Evolutionary conservation across 2,329 filamentous ascomycete species (phyloP), one percentile per base, ranked within the genome.

Genomic region (Lachnellula cervina): DNA sequence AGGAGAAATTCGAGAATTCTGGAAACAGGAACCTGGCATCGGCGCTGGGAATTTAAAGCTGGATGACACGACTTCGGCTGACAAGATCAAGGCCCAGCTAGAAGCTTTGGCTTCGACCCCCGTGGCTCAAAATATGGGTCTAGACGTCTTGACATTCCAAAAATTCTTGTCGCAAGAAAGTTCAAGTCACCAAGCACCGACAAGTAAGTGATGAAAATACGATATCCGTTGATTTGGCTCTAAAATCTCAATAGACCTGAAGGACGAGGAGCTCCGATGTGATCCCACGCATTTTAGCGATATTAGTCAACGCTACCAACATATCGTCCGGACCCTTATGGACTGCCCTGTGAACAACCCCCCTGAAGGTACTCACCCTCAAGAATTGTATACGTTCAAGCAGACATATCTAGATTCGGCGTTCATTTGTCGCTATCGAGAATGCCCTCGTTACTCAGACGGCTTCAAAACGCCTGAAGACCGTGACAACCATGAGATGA

Each of bases 281-380:
- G 58, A 59, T 37, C 58, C 58, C 13, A 57, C 58, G n/a, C 40
- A 38, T n/a, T 57, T 59, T 23, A 59, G 48, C 35, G 49, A 55
- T 17, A 49, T 57, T 28, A 52, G 45, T 25, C 55, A 55, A 19
- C 16, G 32, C 5, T 59, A 59, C 21, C 54, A 59, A 42, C 14
- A 46, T 2, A 57, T 57, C 25, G 54, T 57, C 16, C 38, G 37
- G 1, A 51, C 35, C 14, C 35, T 59, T 8, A 35, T 57, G 5
- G 32, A 50, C 21, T 55, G 48, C 35, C 32, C 37, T 2, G 4
- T 17, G 2, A 32, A 53, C 32, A 43, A 21, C 34, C 28, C 46
- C 9, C 54, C 51, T 19, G 16, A 17, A 43, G 49, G 55, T 23
- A 35, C 38, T 3, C 9, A 49, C 11, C 23, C 25, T 4, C 13